Evolutionary conservation across 805 yeast genomes (phyloP).

Genomic region (Metschnikowia baotianmanensis): DNA sequence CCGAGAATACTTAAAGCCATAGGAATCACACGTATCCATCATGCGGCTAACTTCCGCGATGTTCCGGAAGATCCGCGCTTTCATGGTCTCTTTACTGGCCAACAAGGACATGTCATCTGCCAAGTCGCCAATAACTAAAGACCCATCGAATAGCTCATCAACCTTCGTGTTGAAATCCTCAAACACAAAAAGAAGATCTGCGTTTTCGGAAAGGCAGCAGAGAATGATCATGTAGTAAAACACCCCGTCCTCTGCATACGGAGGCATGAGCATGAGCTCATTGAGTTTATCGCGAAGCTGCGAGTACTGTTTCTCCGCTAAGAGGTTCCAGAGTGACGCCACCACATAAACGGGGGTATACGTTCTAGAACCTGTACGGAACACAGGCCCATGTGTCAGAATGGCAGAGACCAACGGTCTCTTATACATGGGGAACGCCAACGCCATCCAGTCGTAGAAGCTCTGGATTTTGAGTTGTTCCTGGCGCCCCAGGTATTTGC

Average conservation of each 20-base stretch:
- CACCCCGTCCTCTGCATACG: constrained; percentile 42
- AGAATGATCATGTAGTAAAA: constrained; percentile 35
- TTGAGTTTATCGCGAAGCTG: constrained; percentile 34
- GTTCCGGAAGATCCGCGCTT: constrained; percentile 12
- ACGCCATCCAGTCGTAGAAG: constrained; percentile 38
- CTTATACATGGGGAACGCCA: constrained; percentile 23
- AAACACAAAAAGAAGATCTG: constrained; percentile 16
- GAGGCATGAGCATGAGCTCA: constrained; percentile 40
- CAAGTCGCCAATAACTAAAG: constrained; percentile 16
- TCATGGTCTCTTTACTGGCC: constrained; percentile 16
- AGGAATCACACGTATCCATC: constrained; percentile 23
- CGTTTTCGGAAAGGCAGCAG: constrained; percentile 27
- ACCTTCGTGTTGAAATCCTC: constrained; percentile 3
- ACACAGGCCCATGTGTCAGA: constrained; percentile 32
- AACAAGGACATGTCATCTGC: constrained; percentile 16
- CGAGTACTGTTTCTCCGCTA: constrained; percentile 34
- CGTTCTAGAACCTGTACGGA: constrained; percentile 39
- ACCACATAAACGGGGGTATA: constrained; percentile 42
- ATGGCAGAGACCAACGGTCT: constrained; percentile 9
- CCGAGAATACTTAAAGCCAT: constrained; percentile 27
- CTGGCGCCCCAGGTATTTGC: constrained; percentile 1
- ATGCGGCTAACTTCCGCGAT: constrained; percentile 1
- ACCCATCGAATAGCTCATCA: constrained; percentile 8
- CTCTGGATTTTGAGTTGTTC: constrained; percentile 24
- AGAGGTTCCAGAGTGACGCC: constrained; percentile 42